Base-by-base conservation (phyloP, 2,329 filamentous ascomycete genomes). In the Aspergillus eucalypticola region DNA sequence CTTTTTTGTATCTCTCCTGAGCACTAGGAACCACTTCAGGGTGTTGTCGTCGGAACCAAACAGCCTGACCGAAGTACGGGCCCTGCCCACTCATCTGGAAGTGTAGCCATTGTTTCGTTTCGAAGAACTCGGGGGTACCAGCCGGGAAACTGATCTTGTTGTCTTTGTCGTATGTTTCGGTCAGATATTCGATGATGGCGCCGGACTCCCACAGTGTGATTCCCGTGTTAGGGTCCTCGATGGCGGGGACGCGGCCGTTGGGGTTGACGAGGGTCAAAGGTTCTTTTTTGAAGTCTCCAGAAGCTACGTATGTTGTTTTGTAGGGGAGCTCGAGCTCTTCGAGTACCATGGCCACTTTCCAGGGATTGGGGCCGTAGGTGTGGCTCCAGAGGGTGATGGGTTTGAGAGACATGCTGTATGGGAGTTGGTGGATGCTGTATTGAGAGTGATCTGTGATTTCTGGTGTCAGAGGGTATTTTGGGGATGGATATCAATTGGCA, bases 61-160 rank as follows among this genome's bases (percentile, higher is more conserved):
- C 71, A 0, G 69, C 70, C 66, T 83, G 81, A 13, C 81, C 82
- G 60, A 75, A 82, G 65, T 82, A 83, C 0, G 80, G 81, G 1
- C 80, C 81, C 63, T 83, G 81, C 7, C 80, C 80, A 2, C 74
- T 73, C 42, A 71, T 69, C 67, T 83, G 79, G 68, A 76, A 81
- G 65, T 74, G 75, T 4, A 82, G 73, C 75, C 78, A 82, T 42
- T 80, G 78, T 60, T 76, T 76, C 3, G 75, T 73, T 2, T 73
- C 69, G 61, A 75, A 78, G 53, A 67, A 69, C 32, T 81, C 78
- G 2, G 71, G 67, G 4, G 67, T 70, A 2, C 69, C 68, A 0
- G 66, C 54, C 6, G 59, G 60, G 61, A 77, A 81, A 51, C 71
- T 75, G 23, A 82, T 58, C 50, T 71, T 73, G 42, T 71, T 64